Percentiles rank a stretch among this genome's conserved stretches.
Evolutionary conservation across 1,284 basidiomycete genomes (phyloP).

Genomic region (Puccinia brachypodii): DNA sequence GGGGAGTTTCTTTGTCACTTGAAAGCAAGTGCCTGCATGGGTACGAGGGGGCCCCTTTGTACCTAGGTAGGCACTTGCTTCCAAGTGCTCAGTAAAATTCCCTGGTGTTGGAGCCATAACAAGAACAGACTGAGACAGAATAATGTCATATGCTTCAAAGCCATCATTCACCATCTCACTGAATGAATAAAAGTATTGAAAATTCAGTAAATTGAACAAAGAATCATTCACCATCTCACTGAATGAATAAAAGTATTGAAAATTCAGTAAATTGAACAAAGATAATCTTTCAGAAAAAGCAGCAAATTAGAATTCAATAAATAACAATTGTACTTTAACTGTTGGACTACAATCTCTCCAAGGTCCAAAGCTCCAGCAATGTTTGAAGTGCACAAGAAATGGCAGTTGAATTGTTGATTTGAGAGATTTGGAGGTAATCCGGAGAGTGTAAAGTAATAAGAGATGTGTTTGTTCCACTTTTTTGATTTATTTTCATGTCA

Average conservation of each 20-base stretch:
- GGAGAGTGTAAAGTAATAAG: background rate
- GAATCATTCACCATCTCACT: background rate
- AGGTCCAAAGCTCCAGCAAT: background rate
- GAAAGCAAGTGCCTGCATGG: too few species aligned
- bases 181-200: background rate
- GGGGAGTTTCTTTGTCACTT: too few species aligned
- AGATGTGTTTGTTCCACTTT: background rate
- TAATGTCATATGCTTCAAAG: conserved; percentile 1
- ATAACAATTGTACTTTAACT: background rate
- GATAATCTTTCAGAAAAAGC: background rate
- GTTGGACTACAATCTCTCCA: background rate
- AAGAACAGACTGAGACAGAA: background rate
- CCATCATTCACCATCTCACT: background rate
- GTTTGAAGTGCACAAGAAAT: background rate
- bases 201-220: background rate
- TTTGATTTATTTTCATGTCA: conserved; percentile 5
- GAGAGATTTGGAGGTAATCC: background rate
- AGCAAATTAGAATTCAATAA: too few species aligned
- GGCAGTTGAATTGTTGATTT: conserved; percentile 16
- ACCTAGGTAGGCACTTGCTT: too few species aligned
- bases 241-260: background rate
- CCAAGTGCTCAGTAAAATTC: too few species aligned
- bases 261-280: background rate
- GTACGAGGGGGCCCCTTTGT: too few species aligned
- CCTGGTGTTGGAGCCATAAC: background rate